A percentile compares a stretch with the other conserved stretches of the same genome.
Conservation (phyloP, 495 filamentous ascomycete genomes). For the Elasticomyces elasticus region DNA sequence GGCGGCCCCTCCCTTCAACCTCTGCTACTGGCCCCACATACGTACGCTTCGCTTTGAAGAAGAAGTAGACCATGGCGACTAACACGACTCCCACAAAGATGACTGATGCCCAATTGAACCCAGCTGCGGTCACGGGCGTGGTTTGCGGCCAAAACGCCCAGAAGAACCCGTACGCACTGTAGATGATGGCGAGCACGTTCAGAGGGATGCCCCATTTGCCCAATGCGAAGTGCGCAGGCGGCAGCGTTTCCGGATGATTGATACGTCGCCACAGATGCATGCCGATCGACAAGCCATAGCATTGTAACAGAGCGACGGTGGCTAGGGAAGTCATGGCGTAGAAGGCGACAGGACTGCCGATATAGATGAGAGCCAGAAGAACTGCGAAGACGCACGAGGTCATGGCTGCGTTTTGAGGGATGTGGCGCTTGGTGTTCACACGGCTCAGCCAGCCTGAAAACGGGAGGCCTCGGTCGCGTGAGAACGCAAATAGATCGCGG, state of each 20-base stretch:
- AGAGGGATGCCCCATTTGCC: slow-evolving; percentile 23
- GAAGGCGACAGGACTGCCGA: slow-evolving; percentile 49
- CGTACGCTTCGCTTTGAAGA: neutral
- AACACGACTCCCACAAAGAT: neutral
- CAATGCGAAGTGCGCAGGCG: slow-evolving; percentile 22
- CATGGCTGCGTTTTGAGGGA: slow-evolving; percentile 29
- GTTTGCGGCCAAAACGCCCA: slow-evolving; percentile 5
- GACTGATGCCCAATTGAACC: slow-evolving; percentile 5
- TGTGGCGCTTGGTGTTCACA: neutral
- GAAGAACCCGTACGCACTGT: slow-evolving; percentile 18
- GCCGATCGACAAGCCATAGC: slow-evolving; percentile 19
- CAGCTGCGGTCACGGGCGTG: neutral
- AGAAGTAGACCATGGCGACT: neutral
- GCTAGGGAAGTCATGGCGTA: slow-evolving; percentile 43
- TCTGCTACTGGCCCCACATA: slow-evolving; percentile 1
- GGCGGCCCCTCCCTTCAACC: neutral
- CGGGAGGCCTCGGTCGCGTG: slow-evolving; percentile 7
- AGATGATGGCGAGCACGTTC: slow-evolving; percentile 24
- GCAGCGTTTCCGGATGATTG: slow-evolving; percentile 21
- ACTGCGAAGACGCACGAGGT: slow-evolving; percentile 41
- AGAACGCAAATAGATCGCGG: slow-evolving; percentile 12
- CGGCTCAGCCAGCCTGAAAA: slow-evolving; percentile 6
- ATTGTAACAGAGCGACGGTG: slow-evolving; percentile 12
- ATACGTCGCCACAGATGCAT: slow-evolving; percentile 24
- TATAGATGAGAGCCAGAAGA: slow-evolving; percentile 48